Conservation (phyloP, 2,329 filamentous ascomycete genomes). For the Aspergillus udagawae region DNA sequence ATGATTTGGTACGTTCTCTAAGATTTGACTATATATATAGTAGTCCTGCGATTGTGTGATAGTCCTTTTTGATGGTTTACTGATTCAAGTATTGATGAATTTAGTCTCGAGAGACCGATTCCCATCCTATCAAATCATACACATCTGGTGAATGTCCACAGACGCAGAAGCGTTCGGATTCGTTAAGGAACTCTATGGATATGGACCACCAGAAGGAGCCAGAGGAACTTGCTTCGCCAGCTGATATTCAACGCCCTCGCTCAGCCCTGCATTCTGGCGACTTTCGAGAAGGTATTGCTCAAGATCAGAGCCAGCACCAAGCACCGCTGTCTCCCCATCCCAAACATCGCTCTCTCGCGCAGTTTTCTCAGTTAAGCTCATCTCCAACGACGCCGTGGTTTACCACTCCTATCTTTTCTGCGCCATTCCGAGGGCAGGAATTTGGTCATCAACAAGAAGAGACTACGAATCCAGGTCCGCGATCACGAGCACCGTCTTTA, state of each 20-base stretch:
- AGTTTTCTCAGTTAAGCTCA: conserved; percentile 32
- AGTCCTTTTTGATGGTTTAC: background rate
- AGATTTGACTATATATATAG: background rate
- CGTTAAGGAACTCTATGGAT: conserved; percentile 11
- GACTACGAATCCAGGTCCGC: conserved; percentile 13
- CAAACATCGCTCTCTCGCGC: conserved; percentile 8
- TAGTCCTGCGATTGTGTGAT: background rate
- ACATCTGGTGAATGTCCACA: conserved; percentile 16
- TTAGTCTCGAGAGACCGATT: background rate
- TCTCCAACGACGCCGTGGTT: conserved; percentile 59
- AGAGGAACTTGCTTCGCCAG: conserved; percentile 49
- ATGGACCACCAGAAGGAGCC: conserved; percentile 30
- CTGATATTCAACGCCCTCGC: conserved; percentile 73
- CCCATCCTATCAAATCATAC: background rate
- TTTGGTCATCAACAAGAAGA: conserved; percentile 16
- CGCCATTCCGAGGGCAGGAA: conserved; percentile 11
- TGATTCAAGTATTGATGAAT: background rate
- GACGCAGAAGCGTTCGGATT: conserved; percentile 5
- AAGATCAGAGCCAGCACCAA: conserved; percentile 23
- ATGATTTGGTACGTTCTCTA: conserved; percentile 52
- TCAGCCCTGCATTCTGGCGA: conserved; percentile 66
- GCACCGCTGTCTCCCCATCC: conserved; percentile 18
- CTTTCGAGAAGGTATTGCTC: conserved; percentile 48
- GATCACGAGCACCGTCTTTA: conserved; percentile 55
- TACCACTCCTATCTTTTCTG: conserved; percentile 24